phyloP scores from a whole-genome alignment of 352 stramenopile genomes.

The Detonula confervacea region DNA sequence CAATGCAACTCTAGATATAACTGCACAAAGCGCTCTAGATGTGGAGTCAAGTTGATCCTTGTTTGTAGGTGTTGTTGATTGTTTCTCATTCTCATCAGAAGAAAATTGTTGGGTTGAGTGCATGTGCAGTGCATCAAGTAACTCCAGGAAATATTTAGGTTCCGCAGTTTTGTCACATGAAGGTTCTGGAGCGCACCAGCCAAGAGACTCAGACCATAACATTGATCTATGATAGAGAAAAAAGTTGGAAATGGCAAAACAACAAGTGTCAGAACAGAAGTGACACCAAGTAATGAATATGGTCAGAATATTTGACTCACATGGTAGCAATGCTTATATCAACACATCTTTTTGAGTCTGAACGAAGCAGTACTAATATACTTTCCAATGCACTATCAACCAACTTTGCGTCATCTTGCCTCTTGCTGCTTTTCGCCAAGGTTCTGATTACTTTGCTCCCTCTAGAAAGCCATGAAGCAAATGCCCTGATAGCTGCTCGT shows the following conservation, averaged over 20 bases:
- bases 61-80: background rate
- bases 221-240: conserved; percentile 32
- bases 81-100: conserved; percentile 8
- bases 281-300: background rate
- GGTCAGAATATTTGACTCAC: conserved; percentile 15
- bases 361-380: conserved; percentile 23
- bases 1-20: conserved; percentile 29
- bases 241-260: background rate
- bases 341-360: conserved; percentile 31
- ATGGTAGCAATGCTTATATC: conserved; percentile 29
- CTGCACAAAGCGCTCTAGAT: conserved; percentile 14
- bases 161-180: background rate
- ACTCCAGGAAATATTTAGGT: conserved; percentile 8
- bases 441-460: conserved; percentile 12
- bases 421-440: conserved; percentile 9
- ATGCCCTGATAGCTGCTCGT: conserved; percentile 20
- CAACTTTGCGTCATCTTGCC: conserved; percentile 1
- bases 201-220: conserved; percentile 13
- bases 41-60: conserved; percentile 21
- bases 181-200: conserved; percentile 7
- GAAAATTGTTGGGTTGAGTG: conserved; percentile 11
- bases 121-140: conserved; percentile 25
- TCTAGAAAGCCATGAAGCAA: conserved; percentile 31
- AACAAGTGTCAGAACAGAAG: background rate
- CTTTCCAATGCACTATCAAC: conserved; percentile 12